A percentile compares a stretch with the other conserved stretches of the same genome.
These are phyloP conservation scores for Umbilicus rupestris DNA, from an alignment of 164 flowering plant species.

Conservation along the genomic window DNA sequence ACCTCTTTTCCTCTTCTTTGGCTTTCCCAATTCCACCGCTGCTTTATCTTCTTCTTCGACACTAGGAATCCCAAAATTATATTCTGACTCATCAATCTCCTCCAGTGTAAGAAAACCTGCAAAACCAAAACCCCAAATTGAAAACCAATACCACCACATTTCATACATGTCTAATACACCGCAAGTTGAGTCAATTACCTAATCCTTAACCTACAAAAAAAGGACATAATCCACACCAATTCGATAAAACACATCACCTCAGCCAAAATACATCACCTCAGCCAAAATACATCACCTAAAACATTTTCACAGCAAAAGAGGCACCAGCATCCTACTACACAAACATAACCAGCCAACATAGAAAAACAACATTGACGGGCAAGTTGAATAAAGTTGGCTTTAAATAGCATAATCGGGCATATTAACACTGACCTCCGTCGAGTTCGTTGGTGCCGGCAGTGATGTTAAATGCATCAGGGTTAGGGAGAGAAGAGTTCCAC, in stretches of 20 bases:
- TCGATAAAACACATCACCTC: too few relatives aligned
- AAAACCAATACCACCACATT: background rate
- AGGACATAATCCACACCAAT: too few relatives aligned
- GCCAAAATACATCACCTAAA: too few relatives aligned
- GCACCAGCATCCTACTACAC: too few relatives aligned
- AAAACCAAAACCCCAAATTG: background rate
- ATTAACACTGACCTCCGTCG: constrained; percentile 1
- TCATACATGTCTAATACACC: too few relatives aligned
- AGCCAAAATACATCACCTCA: too few relatives aligned
- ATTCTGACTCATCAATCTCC: constrained; percentile 75
- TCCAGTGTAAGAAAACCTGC: constrained; percentile 80
- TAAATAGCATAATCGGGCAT: background rate
- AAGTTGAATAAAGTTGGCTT: too few relatives aligned
- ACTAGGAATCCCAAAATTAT: constrained; percentile 31
- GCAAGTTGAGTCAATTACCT: too few relatives aligned
- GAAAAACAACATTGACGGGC: too few relatives aligned
- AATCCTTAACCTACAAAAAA: too few relatives aligned
- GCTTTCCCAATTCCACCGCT: constrained; percentile 10
- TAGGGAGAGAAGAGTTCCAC: constrained; percentile 49
- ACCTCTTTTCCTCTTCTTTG: constrained; percentile 15
- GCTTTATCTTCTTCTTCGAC: constrained; percentile 1
- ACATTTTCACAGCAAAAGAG: too few relatives aligned
- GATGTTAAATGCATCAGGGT: constrained; percentile 39
- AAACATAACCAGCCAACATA: too few relatives aligned
- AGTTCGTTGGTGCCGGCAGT: constrained; percentile 41